Evolutionary conservation across 352 stramenopile species (phyloP).

Genomic region (Phytophthora colocasiae): DNA sequence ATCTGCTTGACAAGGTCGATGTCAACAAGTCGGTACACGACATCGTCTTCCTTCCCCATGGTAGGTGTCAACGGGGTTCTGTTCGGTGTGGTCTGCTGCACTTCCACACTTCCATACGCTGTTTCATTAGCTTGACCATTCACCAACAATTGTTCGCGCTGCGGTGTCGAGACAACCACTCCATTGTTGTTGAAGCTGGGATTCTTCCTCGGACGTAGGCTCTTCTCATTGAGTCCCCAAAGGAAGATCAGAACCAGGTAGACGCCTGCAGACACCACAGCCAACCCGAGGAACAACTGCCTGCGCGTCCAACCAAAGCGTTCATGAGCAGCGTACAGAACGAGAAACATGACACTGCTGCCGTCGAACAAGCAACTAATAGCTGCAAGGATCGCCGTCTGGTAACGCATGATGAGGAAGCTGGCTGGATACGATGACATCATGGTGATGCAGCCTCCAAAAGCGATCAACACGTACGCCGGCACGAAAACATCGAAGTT

Average conservation of each 20-base stretch:
- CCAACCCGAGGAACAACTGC: conserved; percentile 63
- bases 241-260: conserved; percentile 73
- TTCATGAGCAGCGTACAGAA: conserved; percentile 64
- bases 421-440: conserved; percentile 80
- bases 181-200: conserved; percentile 20
- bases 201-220: conserved; percentile 38
- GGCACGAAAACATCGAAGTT: conserved; percentile 78
- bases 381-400: conserved; percentile 78
- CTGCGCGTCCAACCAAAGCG: conserved; percentile 50
- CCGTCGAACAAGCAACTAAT: conserved; percentile 84
- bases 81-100: conserved; percentile 20
- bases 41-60: conserved; percentile 24
- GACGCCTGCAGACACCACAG: conserved; percentile 47
- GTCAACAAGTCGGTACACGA: conserved; percentile 57
- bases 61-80: conserved; percentile 14
- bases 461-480: conserved; percentile 71
- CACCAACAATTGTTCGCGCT: conserved; percentile 44
- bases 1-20: conserved; percentile 69
- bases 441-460: conserved; percentile 84
- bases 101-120: conserved; percentile 35
- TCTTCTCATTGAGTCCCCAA: conserved; percentile 80
- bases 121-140: conserved; percentile 25
- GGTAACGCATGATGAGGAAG: conserved; percentile 77
- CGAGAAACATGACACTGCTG: conserved; percentile 79
- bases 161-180: conserved; percentile 14